Conservation (phyloP, 2,329 filamentous ascomycete species). For the Ilyonectria destructans region DNA sequence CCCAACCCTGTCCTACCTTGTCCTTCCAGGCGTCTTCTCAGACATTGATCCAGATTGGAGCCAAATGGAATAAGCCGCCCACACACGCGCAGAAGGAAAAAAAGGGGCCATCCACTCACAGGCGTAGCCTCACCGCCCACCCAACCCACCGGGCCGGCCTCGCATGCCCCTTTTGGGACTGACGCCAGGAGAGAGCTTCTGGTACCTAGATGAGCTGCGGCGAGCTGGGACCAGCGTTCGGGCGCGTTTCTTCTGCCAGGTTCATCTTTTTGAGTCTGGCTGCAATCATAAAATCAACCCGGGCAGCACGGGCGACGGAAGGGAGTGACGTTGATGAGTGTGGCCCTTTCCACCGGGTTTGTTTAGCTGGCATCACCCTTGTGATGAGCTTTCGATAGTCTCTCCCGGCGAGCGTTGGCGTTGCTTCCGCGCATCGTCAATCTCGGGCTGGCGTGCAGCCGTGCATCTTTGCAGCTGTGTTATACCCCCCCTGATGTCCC, state of each 20-base stretch:
- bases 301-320: background rate
- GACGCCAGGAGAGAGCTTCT: conserved; percentile 1
- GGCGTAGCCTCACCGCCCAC: conserved; percentile 24
- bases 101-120: conserved; percentile 37
- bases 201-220: conserved; percentile 14
- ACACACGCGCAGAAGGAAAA: conserved; percentile 39
- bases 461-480: background rate
- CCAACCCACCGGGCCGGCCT: conserved; percentile 39
- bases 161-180: conserved; percentile 16
- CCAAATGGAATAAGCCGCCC: conserved; percentile 30
- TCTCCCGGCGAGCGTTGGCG: conserved; percentile 37
- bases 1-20: conserved; percentile 33
- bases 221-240: conserved; percentile 26
- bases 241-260: conserved; percentile 13
- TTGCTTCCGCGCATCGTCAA: conserved; percentile 33
- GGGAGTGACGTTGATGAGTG: background rate
- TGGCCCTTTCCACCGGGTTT: conserved; percentile 12
- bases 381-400: conserved; percentile 31
- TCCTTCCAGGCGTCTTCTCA: conserved; percentile 28
- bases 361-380: conserved; percentile 25
- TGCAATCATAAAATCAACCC: conserved; percentile 2
- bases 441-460: conserved; percentile 6
- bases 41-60: conserved; percentile 30
- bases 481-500: background rate
- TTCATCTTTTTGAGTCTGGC: background rate